Evolutionary conservation across 306 rosid genomes (phyloP).

Genomic region (Prunus armeniaca): DNA sequence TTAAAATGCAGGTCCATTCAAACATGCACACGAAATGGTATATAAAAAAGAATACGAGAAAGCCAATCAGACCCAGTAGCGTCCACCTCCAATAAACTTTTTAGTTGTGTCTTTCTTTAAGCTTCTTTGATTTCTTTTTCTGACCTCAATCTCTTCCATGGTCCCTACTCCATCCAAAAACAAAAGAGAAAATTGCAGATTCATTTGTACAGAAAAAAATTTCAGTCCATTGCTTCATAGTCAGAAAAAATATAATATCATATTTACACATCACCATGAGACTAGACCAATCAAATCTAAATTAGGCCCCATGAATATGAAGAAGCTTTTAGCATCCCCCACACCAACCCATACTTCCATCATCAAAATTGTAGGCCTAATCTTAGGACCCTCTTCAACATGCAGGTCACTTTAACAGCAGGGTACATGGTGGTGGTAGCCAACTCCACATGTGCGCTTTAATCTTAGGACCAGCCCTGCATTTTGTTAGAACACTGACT

Average conservation of each 20-base stretch:
- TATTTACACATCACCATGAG: constrained; percentile 1
- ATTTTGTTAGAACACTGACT: neutral
- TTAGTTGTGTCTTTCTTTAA: neutral
- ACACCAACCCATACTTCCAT: neutral
- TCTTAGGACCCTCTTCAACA: too few species aligned
- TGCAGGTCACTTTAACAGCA: too few species aligned
- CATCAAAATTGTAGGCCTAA: neutral
- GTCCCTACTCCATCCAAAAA: neutral
- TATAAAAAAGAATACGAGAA: neutral
- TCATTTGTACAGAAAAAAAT: constrained; percentile 10
- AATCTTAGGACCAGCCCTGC: neutral
- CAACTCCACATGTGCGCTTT: neutral
- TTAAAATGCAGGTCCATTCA: neutral
- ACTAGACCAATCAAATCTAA: neutral
- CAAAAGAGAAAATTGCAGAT: neutral
- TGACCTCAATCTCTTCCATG: neutral
- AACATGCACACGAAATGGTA: neutral
- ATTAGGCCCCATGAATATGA: neutral
- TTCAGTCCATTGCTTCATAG: neutral
- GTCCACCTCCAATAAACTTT: neutral
- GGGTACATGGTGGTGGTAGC: too few species aligned
- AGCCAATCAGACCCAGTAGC: constrained; percentile 7
- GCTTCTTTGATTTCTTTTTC: neutral
- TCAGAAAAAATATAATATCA: neutral
- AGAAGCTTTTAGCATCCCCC: neutral